phyloP scores from a whole-genome alignment of 331 rosid species.

The Quercus lobata region DNA sequence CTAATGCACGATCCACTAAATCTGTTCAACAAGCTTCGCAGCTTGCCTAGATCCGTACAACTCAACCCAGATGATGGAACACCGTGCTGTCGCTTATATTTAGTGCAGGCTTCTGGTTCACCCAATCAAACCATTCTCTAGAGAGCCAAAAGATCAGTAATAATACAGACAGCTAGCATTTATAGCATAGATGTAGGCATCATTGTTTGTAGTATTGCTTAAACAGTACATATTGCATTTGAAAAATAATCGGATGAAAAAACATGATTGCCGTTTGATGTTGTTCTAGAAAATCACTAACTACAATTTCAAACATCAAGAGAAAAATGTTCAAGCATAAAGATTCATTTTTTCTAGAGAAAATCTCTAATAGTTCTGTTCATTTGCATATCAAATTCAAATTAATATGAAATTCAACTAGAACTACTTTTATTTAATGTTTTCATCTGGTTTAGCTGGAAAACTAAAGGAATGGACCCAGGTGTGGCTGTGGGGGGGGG shows the following conservation, averaged over 20 bases:
- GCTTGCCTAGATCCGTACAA: constrained; percentile 72
- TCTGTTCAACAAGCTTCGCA: constrained; percentile 82
- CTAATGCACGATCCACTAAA: constrained; percentile 69
- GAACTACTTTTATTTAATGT: neutral
- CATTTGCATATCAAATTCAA: neutral
- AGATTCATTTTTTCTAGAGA: neutral
- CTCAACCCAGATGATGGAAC: constrained; percentile 89
- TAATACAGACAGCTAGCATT: constrained; percentile 21
- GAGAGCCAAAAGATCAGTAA: constrained; percentile 23
- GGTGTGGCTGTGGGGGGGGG: too few relatives aligned
- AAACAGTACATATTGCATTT: constrained; percentile 23
- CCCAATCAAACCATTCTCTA: constrained; percentile 38
- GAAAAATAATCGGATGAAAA: neutral
- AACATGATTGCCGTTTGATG: neutral
- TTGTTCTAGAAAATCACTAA: neutral
- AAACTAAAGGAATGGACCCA: neutral
- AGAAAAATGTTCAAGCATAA: neutral
- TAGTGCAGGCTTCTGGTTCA: constrained; percentile 93
- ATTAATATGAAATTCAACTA: constrained; percentile 10
- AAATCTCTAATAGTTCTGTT: neutral
- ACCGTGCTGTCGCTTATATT: constrained; percentile 81
- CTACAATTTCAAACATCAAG: neutral
- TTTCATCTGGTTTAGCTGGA: neutral
- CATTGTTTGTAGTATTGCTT: constrained; percentile 29
- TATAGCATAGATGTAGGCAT: constrained; percentile 20